Conservation (phyloP, 2,329 filamentous ascomycete genomes). For the Rugonectria rugulosa region DNA sequence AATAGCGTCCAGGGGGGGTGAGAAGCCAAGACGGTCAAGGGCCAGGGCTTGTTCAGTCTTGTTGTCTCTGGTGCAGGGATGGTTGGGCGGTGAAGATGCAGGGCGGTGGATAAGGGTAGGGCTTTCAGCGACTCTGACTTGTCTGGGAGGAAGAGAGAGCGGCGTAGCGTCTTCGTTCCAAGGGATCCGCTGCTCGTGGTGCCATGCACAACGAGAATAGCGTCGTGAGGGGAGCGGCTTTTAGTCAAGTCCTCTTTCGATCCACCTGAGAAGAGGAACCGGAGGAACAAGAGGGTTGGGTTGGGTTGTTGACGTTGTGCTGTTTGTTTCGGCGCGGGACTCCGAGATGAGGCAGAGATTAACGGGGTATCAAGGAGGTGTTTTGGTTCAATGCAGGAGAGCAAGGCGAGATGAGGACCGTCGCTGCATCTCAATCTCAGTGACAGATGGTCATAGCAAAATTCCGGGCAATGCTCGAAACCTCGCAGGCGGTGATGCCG, state of each 20-base stretch:
- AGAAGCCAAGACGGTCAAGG: slow-evolving; percentile 4
- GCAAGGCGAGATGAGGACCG: background rate
- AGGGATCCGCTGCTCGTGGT: slow-evolving; percentile 29
- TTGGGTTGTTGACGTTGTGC: background rate
- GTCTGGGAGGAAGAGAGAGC: background rate
- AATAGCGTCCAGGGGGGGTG: slow-evolving; percentile 14
- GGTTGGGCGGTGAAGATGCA: slow-evolving; percentile 39
- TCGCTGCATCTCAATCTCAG: no score
- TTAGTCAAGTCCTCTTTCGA: background rate
- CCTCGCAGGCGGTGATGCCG: background rate
- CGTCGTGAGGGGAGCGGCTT: slow-evolving; percentile 22
- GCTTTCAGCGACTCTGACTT: background rate
- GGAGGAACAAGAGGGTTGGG: no score
- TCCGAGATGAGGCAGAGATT: background rate
- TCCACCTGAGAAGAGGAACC: background rate
- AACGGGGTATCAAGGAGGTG: background rate
- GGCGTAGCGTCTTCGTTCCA: slow-evolving; percentile 3
- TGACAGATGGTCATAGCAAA: no score
- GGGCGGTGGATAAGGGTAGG: slow-evolving; percentile 11
- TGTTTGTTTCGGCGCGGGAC: background rate
- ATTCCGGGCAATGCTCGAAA: background rate
- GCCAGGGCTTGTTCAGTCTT: slow-evolving; percentile 2
- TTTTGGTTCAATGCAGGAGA: background rate
- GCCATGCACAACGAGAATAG: slow-evolving; percentile 37
- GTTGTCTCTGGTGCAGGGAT: slow-evolving; percentile 19